Evolutionary conservation across 1,284 basidiomycete species (phyloP).

Genomic region (Fomitiporia mediterranea): DNA sequence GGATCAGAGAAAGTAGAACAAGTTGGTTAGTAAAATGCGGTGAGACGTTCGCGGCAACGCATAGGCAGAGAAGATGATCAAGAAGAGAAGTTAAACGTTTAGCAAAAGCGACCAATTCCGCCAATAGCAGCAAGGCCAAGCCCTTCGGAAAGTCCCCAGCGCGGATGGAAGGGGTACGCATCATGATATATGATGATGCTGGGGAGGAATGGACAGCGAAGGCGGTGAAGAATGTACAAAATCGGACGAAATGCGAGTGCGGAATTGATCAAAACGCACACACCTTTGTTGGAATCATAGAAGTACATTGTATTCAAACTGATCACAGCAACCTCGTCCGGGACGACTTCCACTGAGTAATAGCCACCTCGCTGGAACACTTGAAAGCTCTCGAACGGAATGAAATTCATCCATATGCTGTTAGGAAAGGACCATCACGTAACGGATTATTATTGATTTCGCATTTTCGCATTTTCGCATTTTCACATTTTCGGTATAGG

Average conservation of each 20-base stretch:
- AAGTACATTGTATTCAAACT: constrained; percentile 92
- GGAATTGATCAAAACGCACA: constrained; percentile 27
- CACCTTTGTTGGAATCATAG: constrained; percentile 87
- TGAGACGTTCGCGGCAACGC: constrained; percentile 1
- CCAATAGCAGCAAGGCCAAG: background rate
- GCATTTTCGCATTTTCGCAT: too few species aligned
- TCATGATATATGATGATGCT: background rate
- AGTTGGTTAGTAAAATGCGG: background rate
- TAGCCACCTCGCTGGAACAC: constrained; percentile 85
- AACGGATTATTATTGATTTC: too few species aligned
- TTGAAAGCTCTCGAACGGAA: constrained; percentile 78
- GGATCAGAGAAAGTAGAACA: background rate
- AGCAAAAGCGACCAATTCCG: background rate
- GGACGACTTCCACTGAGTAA: constrained; percentile 79
- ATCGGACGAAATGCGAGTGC: background rate
- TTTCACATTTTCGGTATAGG: too few species aligned
- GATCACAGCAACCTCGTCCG: constrained; percentile 73
- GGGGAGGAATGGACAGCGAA: background rate
- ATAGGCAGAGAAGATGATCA: constrained; percentile 6
- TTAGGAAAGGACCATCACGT: background rate
- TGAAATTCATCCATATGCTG: constrained; percentile 81
- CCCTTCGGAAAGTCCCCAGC: background rate
- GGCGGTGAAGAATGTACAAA: background rate
- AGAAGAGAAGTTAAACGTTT: background rate
- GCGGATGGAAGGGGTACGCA: background rate